These are phyloP conservation scores for Nothophaeocryptopus gaeumannii DNA, from an alignment of 2,329 filamentous ascomycete genomes.

Conservation along the genomic window DNA sequence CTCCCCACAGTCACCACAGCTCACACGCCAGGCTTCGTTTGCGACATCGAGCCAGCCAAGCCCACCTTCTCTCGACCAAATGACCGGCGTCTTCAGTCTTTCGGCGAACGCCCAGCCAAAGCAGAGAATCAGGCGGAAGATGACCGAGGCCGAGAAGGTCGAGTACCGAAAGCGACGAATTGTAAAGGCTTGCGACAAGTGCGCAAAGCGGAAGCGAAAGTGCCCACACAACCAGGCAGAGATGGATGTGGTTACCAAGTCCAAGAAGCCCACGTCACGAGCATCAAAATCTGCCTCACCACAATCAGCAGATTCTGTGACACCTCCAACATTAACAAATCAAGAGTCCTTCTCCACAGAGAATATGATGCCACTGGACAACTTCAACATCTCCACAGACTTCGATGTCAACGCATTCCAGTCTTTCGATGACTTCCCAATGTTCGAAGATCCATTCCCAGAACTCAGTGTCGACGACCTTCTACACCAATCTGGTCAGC, in stretches of 20 bases:
- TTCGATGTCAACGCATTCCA: conserved; percentile 14
- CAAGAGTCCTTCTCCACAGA: too few relatives aligned
- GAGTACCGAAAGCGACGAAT: conserved; percentile 39
- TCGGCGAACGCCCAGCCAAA: conserved; percentile 34
- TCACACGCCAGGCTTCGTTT: conserved; percentile 22
- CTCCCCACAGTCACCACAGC: conserved; percentile 24
- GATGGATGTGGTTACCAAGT: conserved; percentile 24
- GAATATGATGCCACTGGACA: conserved; percentile 3
- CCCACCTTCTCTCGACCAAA: conserved; percentile 34
- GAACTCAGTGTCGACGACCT: conserved; percentile 24
- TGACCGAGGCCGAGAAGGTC: conserved; percentile 39
- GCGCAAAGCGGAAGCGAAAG: conserved; percentile 37
- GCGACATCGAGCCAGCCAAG: conserved; percentile 20
- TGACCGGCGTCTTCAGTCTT: conserved; percentile 40
- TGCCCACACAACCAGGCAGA: conserved; percentile 34
- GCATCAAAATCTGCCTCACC: conserved; percentile 4
- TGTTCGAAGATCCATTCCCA: conserved; percentile 25
- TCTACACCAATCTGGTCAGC: conserved; percentile 13
- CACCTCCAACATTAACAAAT: too few relatives aligned
- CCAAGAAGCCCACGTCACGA: conserved; percentile 15
- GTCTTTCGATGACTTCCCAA: conserved; percentile 29
- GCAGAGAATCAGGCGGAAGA: conserved; percentile 36
- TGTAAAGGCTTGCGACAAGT: conserved; percentile 38
- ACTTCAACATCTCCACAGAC: conserved; percentile 13
- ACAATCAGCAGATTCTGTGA: background rate